Base-by-base conservation (phyloP, 2,329 filamentous ascomycete species). In the Penicillium sp. region DNA sequence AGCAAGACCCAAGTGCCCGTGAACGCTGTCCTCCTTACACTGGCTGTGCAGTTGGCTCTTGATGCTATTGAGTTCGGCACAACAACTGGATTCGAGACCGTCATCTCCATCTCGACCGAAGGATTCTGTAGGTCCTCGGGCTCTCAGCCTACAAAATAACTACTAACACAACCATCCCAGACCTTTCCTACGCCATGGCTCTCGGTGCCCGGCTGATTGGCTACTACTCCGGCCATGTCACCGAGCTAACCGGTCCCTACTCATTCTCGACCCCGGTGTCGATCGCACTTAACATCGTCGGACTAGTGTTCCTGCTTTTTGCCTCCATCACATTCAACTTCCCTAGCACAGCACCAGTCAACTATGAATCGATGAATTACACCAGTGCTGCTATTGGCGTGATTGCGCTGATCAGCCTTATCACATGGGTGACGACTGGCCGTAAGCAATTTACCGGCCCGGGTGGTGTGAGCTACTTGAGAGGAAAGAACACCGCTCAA, bases 181-280 rank as follows among this genome's bases (percentile, higher is more conserved):
- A 82, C 55, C 67, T 82, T 1, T 82, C 79, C 0, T 82, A 82
- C 57, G 77, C 79, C 9, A 77, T 80, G 66, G 78, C 79, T 0
- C 68, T 82, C 0, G 61, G 79, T 15, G 73, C 74, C 10, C 75
- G 78, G 37, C 68, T 82, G 23, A 66, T 78, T 24, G 73, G 73
- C 7, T 74, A 73, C 51, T 67, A 76, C 46, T 67, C 65, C 8
- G 70, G 72, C 23, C 67, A 74, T 31, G 67, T 72, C 27, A 62
- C 55, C 9, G 56, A 66, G 13, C 56, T 72, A 18, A 67, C 61
- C 4, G 69, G 71, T 1, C 66, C 69, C 28, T 74, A 71, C 15
- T 54, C 67, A 4, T 69, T 78, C 7, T 69, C 71, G 2, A 70
- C 73, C 0, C 70, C 74, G 0, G 75, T 76, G 44, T 75, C 68